Conservation (phyloP, 768 basidiomycete species). For the Galerina marginata region DNA sequence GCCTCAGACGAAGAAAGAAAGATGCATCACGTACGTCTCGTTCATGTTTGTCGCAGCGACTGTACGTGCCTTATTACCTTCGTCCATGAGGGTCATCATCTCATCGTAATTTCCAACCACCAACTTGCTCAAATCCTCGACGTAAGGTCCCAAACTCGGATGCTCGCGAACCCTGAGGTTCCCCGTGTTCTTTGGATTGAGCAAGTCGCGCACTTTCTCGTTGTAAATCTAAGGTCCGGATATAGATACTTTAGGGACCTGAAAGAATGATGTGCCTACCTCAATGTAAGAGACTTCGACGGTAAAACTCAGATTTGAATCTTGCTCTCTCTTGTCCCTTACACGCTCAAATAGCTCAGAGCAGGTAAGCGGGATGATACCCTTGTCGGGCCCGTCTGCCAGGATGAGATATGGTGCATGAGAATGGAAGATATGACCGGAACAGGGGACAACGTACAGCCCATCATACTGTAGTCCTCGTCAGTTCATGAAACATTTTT, state of each 20-base stretch:
- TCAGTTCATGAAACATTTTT: constrained; percentile 4
- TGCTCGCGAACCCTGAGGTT: constrained; percentile 98
- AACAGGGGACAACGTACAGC: constrained; percentile 63
- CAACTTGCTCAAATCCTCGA: constrained; percentile 95
- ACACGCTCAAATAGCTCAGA: constrained; percentile 91
- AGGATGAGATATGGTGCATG: background rate
- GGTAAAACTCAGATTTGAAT: constrained; percentile 78
- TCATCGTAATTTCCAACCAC: constrained; percentile 91
- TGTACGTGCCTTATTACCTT: constrained; percentile 97
- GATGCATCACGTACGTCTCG: constrained; percentile 72
- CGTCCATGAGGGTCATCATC: constrained; percentile 99
- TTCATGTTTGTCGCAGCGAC: constrained; percentile 99
- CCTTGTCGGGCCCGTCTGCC: constrained; percentile 91
- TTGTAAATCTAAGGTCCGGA: constrained; percentile 79
- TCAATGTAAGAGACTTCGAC: constrained; percentile 99
- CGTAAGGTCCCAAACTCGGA: constrained; percentile 95
- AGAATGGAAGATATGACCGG: background rate
- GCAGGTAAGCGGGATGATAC: constrained; percentile 96
- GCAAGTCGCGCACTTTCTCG: constrained; percentile 95
- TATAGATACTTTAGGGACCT: constrained; percentile 1
- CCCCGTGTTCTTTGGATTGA: constrained; percentile 97
- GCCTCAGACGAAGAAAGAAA: constrained; percentile 12
- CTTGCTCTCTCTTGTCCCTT: constrained; percentile 60
- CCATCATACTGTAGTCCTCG: constrained; percentile 81
- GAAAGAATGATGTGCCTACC: constrained; percentile 41